Percentiles rank a stretch among this genome's conserved stretches.
Conservation (phyloP, 2,329 filamentous ascomycete genomes). For the Alternaria sp. region DNA sequence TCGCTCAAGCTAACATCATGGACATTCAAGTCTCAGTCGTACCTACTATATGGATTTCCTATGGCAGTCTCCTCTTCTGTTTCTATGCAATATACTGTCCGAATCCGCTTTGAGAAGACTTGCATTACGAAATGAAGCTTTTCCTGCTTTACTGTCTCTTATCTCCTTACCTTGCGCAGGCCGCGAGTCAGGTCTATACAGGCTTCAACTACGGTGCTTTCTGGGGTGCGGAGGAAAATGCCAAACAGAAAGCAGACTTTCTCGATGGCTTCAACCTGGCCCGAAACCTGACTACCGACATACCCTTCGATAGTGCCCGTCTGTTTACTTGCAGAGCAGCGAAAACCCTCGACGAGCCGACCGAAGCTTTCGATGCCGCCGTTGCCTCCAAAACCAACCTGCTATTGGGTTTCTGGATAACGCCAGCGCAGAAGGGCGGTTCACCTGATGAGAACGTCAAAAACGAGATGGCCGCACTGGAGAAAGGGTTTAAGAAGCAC, state of each 20-base stretch:
- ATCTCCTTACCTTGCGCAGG: conserved; percentile 6
- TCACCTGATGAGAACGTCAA: conserved; percentile 50
- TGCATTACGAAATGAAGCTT: conserved; percentile 7
- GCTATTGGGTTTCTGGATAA: conserved; percentile 43
- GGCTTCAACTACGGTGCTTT: conserved; percentile 40
- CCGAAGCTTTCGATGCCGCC: conserved; percentile 53
- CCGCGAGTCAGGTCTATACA: conserved; percentile 26
- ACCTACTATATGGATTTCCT: not conserved
- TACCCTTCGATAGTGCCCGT: conserved; percentile 70
- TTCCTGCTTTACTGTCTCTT: not conserved
- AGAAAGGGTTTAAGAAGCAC: conserved; percentile 38
- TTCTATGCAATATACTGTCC: not conserved
- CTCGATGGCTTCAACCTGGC: conserved; percentile 29
- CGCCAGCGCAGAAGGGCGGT: conserved; percentile 11
- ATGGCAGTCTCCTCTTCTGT: not conserved
- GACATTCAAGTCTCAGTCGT: not conserved
- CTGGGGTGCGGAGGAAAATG: conserved; percentile 21
- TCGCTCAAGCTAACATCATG: not conserved
- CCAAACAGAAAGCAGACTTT: conserved; percentile 33
- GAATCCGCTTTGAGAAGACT: not conserved
- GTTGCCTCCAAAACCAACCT: conserved; percentile 40
- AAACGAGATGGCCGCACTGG: conserved; percentile 40
- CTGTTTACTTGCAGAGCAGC: conserved; percentile 69
- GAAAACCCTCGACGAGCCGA: conserved; percentile 60
- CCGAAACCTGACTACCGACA: conserved; percentile 42